Base-by-base conservation (phyloP, 768 basidiomycete species). In the Serendipita sp. region DNA sequence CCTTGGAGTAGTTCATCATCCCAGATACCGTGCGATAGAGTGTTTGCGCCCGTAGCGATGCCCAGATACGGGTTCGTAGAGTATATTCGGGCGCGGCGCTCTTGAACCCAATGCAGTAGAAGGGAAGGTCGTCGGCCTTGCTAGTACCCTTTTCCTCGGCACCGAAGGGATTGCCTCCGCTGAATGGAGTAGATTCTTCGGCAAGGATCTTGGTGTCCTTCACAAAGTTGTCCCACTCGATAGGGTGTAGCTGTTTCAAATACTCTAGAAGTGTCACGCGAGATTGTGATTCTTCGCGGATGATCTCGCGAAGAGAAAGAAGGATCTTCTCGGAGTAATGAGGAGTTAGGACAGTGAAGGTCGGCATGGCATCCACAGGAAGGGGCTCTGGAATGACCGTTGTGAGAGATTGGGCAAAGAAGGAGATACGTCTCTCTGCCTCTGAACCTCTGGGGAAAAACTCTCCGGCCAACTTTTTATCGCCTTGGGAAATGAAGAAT, bases 1-100 rank as follows among this genome's bases (percentile, higher is more conserved):
- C 96, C 78, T 99, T 99, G 69, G 90, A 85, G 74, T 99, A 98
- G 77, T 99, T 99, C 96, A 98, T 98, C 91, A 99, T 97, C 63
- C 96, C 96, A 41, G 96, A 97, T 16, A 99, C 95, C 13, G 96
- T 99, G 68, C 96, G 85, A 73, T 99, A 98, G 18, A 99, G 83
- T 1, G 96, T 99, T 78, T 99, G 96, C 16, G 96, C 96, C 64
- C 96, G 91, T 7, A 99, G 83, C 3, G 95, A 97, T 7, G 96
- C 94, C 96, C 96, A 99, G 71, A 99, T 99, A 73, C 96, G 87
- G 5, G 96, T 99, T 66, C 96, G 92, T 13, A 99, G 82, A 1
- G 96, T 99, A 74, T 94, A 99, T 74, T 99, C 96, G 2, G 95
- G 96, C 2, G 94, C 91, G 18, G 95, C 91, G 68, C 89, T 94